These are phyloP conservation scores for Stagonosporopsis tanaceti DNA, from an alignment of 2,329 filamentous ascomycete genomes.

Conservation along the genomic window DNA sequence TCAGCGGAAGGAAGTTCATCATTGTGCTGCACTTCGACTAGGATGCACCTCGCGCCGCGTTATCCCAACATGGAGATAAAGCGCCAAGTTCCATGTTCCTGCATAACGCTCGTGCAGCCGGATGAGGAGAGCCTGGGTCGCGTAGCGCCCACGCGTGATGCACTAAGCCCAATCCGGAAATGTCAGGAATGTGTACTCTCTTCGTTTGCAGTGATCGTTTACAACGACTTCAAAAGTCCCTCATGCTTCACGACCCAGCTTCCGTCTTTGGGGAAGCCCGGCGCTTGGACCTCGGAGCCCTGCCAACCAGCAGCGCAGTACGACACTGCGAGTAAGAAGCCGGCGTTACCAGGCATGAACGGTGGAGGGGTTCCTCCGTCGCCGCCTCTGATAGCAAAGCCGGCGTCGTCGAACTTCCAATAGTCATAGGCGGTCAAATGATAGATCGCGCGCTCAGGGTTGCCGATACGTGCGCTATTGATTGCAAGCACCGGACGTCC, in stretches of 20 bases:
- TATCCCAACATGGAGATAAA: background rate
- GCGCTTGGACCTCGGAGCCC: conserved; percentile 47
- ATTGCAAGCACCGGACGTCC: conserved; percentile 42
- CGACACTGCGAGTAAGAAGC: conserved; percentile 59
- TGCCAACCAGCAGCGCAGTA: conserved; percentile 66
- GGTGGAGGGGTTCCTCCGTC: conserved; percentile 63
- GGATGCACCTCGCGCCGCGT: background rate
- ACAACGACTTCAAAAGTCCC: conserved; percentile 30
- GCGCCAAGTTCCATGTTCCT: conserved; percentile 9
- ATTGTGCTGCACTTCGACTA: conserved; percentile 1
- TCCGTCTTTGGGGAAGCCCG: conserved; percentile 34
- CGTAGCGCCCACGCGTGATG: conserved; percentile 6
- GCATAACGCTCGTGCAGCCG: conserved; percentile 5
- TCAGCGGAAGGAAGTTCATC: conserved; percentile 7
- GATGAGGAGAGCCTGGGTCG: conserved; percentile 1
- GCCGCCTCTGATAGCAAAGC: conserved; percentile 60
- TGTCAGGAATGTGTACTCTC: conserved; percentile 13
- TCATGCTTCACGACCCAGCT: conserved; percentile 35
- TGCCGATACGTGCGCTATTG: conserved; percentile 38
- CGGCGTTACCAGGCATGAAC: conserved; percentile 63
- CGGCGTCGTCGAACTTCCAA: conserved; percentile 63
- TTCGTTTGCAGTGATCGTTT: conserved; percentile 16
- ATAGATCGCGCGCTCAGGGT: conserved; percentile 36
- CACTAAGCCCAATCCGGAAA: conserved; percentile 5
- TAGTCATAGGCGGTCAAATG: conserved; percentile 59